Base-by-base conservation (phyloP, 306 rosid species). In the Ceratonia siliqua region DNA sequence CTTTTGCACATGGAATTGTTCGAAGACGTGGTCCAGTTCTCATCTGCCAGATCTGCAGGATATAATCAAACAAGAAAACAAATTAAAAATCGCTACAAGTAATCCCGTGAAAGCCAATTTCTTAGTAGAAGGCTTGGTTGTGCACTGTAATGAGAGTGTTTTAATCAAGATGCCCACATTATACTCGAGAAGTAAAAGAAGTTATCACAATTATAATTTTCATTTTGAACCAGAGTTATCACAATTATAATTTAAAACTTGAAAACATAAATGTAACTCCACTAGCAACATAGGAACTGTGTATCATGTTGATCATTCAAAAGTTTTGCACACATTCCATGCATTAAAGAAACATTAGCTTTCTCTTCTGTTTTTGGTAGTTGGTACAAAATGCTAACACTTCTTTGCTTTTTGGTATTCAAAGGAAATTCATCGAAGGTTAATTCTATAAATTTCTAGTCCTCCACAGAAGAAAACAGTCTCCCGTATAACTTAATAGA, bases 21-120 rank as follows among this genome's bases (percentile, higher is more conserved):
- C 98, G 88, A 77, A 95, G 99, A 61, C 98, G 96, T 5, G 92
- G 87, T 46, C 99, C 99, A 22, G 98, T 92, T 85, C 99, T 87
- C 99, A 95, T 95, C 89, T 92, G 98, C 99, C 99, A 95, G 78
- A 95, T 92, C 99, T 92, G 91, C 72, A 79, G 0, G 15, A 36
- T 9, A 79, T 75, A 25, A 42, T 41, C 81, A 33, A 75, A 57
- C 46, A 49, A 72, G 27, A 5, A 35, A 72, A 65, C 32, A 22
- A 52, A 33, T 41, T 5, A 38, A 69, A 12, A 28, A 66, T 20
- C 45, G 0, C 24, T 59, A 32, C 43, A 9, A 5, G 36, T 9
- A 2, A 42, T 25, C 22, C 24, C 9, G 65, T 43, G 43, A 28
- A 45, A 81, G 45, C 28, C 39, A 59, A 46, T 42, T 20, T 5